Percentiles rank a stretch among this genome's conserved stretches.
Evolutionary conservation across 2,329 filamentous ascomycete genomes (phyloP).

Genomic region (Hypoxylon sp.): DNA sequence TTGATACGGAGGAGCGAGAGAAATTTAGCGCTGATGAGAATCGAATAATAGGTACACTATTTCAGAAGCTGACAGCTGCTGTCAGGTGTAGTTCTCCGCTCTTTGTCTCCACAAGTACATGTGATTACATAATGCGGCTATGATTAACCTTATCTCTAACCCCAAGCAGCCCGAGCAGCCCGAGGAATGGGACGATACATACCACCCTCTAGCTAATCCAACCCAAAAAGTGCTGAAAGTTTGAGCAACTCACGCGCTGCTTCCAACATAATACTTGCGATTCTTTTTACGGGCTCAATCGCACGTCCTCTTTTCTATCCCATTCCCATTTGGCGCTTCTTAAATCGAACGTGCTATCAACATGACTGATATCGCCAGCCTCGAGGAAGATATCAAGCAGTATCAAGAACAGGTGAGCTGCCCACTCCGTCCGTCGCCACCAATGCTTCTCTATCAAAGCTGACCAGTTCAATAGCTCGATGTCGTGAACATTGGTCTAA

Average conservation of each 20-base stretch:
- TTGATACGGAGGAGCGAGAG: not conserved
- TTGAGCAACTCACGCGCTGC: not conserved
- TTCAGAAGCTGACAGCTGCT: not conserved
- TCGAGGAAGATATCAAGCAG: slow-evolving; percentile 68
- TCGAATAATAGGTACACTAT: too few relatives aligned
- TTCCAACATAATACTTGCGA: not conserved
- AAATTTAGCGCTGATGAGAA: too few relatives aligned
- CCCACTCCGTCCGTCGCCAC: slow-evolving; percentile 1
- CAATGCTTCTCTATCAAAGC: slow-evolving; percentile 9
- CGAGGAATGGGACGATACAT: not conserved
- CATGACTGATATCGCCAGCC: slow-evolving; percentile 62
- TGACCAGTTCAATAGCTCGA: slow-evolving; percentile 72
- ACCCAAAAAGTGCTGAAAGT: not conserved
- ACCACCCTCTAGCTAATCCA: not conserved
- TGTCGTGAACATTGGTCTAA: slow-evolving; percentile 80
- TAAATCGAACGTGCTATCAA: slow-evolving; percentile 29
- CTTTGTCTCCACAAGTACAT: not conserved
- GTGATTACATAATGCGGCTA: not conserved
- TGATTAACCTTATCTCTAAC: not conserved
- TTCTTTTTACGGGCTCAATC: not conserved
- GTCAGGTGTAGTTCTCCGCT: not conserved
- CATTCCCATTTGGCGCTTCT: not conserved
- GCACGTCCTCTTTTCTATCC: not conserved
- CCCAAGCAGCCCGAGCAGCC: not conserved
- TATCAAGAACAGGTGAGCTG: slow-evolving; percentile 71